Conservation (phyloP, 148 eudicot genomes). For the Amaranthus cruentus region DNA sequence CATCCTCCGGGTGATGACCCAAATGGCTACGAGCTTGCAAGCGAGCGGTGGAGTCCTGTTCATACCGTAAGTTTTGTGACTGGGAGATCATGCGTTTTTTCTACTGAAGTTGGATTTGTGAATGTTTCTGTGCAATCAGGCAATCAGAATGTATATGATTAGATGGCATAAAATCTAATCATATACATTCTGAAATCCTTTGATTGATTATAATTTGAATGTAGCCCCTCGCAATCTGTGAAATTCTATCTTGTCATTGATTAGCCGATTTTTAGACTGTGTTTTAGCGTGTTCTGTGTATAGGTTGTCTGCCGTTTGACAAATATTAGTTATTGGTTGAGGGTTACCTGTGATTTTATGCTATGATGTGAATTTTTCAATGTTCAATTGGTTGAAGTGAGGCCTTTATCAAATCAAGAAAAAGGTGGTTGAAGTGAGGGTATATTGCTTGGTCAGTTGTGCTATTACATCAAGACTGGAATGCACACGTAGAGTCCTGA, state of each 20-base stretch:
- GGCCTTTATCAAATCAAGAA: too few relatives aligned
- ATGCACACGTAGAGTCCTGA: background rate
- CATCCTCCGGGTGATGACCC: slow-evolving; percentile 99
- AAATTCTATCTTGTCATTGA: background rate
- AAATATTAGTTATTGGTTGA: background rate
- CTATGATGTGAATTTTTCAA: too few relatives aligned
- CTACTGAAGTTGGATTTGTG: background rate
- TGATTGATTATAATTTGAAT: background rate
- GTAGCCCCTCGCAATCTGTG: background rate
- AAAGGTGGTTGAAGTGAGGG: background rate
- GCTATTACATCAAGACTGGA: background rate
- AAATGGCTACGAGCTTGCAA: slow-evolving; percentile 97
- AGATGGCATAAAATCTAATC: background rate
- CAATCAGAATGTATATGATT: too few relatives aligned
- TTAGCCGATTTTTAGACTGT: background rate
- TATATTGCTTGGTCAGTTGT: background rate
- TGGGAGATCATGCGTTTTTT: background rate
- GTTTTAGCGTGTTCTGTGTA: background rate
- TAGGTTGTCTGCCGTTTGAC: background rate
- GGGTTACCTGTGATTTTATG: background rate
- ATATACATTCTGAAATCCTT: background rate
- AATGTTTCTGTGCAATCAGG: background rate
- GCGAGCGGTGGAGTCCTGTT: slow-evolving; percentile 99
- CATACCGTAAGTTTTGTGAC: slow-evolving; percentile 66
- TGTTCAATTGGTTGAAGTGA: too few relatives aligned